Base-by-base conservation (phyloP, 306 rosid genomes). In the Mucuna pruriens region DNA sequence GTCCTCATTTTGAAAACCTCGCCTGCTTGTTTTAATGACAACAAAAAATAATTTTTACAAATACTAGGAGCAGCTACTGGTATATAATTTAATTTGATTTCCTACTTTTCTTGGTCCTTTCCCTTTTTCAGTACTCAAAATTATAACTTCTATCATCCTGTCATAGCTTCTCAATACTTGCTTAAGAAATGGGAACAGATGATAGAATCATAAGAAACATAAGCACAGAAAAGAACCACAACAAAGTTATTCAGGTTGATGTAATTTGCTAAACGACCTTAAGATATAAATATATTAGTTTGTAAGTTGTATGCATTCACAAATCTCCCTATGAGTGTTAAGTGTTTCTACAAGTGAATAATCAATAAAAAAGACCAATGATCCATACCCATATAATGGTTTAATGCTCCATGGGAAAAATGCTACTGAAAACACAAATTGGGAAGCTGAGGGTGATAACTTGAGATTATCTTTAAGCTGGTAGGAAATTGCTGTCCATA, bases 391-490 rank as follows among this genome's bases (percentile, higher is more conserved):
- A 62, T 93, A 93, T 79, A 93, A 75, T 2, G 97, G 97, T 70
- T 93, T 93, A 54, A 93, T 90, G 87, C 97, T 91, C 97, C 97
- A 91, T 19, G 97, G 97, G 23, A 93, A 93, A 80, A 93, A 91
- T 65, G 91, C 92, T 36, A 93, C 72, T 8, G 97, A 88, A 61
- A 85, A 80, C 83, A 90, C 87, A 82, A 93, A 91, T 80, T 93
- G 97, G 23, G 97, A 93, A 76, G 90, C 94, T 8, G 97, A 93
- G 40, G 97, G 94, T 31, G 97, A 90, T 82, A 93, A 76, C 80
- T 89, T 84, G 20, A 93, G 89, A 76, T 79, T 82, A 80, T 93
- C 97, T 79, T 93, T 93, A 62, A 93, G 94, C 76, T 88, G 97
- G 86, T 91, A 93, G 12, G 97, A 93, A 83, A 93, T 90, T 38